Evolutionary conservation across 495 filamentous ascomycete species (phyloP).

Genomic region (Aspergillus heteromorphus): DNA sequence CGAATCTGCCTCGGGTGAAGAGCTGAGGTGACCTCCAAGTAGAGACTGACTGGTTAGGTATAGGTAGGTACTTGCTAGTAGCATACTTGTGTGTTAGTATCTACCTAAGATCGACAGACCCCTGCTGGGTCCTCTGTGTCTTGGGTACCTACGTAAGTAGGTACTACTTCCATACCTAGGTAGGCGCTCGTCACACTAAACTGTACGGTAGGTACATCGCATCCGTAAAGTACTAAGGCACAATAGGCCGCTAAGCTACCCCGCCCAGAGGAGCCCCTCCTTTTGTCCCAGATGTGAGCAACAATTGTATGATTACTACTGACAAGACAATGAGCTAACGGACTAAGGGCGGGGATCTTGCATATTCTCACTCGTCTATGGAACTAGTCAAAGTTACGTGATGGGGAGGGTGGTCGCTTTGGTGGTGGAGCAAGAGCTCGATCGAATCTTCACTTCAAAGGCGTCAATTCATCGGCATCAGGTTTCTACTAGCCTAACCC

Average conservation of each 20-base stretch:
- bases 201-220: no score
- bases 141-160: neutral
- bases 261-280: neutral
- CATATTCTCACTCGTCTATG: no score
- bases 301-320: neutral
- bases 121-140: neutral
- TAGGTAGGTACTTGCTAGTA: neutral
- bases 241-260: neutral
- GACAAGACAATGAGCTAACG: neutral
- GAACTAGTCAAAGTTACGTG: no score
- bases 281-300: neutral
- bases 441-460: no score
- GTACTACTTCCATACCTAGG: neutral
- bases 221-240: neutral
- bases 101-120: neutral
- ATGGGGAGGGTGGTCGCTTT: no score
- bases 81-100: neutral
- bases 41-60: neutral
- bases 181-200: neutral
- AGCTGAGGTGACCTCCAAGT: neutral
- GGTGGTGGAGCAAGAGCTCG: no score
- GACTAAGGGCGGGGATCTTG: neutral
- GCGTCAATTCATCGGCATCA: no score
- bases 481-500: no score
- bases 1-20: no score